Percentiles rank a stretch among this genome's conserved stretches.
Evolutionary conservation across 2,329 filamentous ascomycete genomes (phyloP).

Genomic region (Akanthomyces dipterigenus): DNA sequence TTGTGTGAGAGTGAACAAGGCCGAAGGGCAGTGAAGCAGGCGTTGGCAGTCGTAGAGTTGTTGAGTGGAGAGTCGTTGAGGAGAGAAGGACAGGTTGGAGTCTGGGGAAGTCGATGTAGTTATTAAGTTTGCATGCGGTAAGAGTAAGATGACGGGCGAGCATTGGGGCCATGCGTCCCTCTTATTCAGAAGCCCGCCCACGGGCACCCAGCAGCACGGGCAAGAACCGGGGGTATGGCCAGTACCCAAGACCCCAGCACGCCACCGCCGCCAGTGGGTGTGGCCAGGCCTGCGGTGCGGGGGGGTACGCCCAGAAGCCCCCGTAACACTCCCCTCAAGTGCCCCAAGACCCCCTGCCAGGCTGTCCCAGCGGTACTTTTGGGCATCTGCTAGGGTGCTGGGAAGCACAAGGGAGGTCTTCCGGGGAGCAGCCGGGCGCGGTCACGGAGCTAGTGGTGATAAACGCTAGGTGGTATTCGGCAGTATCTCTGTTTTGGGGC

Average conservation of each 20-base stretch:
- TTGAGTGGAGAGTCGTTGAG: constrained; percentile 8
- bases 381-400: background rate
- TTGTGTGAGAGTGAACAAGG: background rate
- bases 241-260: constrained; percentile 8
- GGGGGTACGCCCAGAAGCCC: background rate
- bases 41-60: background rate
- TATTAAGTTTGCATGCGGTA: constrained; percentile 18
- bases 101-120: constrained; percentile 21
- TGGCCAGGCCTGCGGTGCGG: background rate
- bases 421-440: constrained; percentile 8
- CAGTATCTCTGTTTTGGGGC: constrained; percentile 1
- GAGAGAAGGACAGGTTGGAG: constrained; percentile 14
- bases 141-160: constrained; percentile 22
- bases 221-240: constrained; percentile 8
- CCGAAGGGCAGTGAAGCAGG: background rate
- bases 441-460: background rate
- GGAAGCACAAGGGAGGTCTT: background rate
- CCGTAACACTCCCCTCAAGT: background rate
- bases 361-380: constrained; percentile 1
- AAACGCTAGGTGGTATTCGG: background rate
- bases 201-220: constrained; percentile 6
- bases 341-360: background rate
- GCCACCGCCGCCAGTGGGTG: constrained; percentile 8
- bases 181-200: constrained; percentile 9
- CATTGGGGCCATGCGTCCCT: constrained; percentile 15